Evolutionary conservation across 1,284 basidiomycete species (phyloP).

Genomic region (Apiotrichum akiyoshidainum): DNA sequence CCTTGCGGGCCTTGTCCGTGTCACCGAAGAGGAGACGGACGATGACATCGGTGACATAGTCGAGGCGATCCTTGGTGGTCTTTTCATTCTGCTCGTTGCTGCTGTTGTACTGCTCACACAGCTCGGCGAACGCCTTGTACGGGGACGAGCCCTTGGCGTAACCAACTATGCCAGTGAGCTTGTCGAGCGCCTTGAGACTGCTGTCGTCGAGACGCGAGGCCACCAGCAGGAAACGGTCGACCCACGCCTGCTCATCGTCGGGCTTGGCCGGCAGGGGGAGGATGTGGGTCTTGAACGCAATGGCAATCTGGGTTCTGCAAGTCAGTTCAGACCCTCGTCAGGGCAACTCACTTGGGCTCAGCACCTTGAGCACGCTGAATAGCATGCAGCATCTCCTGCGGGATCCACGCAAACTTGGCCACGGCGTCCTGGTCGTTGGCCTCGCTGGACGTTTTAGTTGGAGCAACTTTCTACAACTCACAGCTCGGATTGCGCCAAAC

Average conservation of each 20-base stretch:
- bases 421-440: slow-evolving; percentile 70
- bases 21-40: slow-evolving; percentile 59
- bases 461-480: slow-evolving; percentile 35
- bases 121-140: slow-evolving; percentile 58
- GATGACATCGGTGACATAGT: slow-evolving; percentile 55
- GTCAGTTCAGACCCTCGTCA: not conserved
- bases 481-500: slow-evolving; percentile 84
- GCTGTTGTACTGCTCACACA: slow-evolving; percentile 76
- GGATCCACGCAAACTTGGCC: slow-evolving; percentile 90
- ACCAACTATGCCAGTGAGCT: slow-evolving; percentile 61
- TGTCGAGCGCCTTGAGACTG: slow-evolving; percentile 60
- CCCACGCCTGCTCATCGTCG: slow-evolving; percentile 71
- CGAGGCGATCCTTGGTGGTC: slow-evolving; percentile 59
- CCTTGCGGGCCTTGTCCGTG: slow-evolving; percentile 67
- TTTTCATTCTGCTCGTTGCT: slow-evolving; percentile 75
- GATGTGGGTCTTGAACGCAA: slow-evolving; percentile 64
- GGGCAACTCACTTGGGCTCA: slow-evolving; percentile 60
- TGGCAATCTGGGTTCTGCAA: slow-evolving; percentile 31
- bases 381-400: slow-evolving; percentile 65
- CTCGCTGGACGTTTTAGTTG: slow-evolving; percentile 58
- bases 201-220: slow-evolving; percentile 68
- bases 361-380: slow-evolving; percentile 17
- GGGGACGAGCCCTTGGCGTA: slow-evolving; percentile 40
- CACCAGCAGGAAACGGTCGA: slow-evolving; percentile 72
- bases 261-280: slow-evolving; percentile 74